Conservation (phyloP, 2,329 filamentous ascomycete species). For the Xylariaceae sp. region DNA sequence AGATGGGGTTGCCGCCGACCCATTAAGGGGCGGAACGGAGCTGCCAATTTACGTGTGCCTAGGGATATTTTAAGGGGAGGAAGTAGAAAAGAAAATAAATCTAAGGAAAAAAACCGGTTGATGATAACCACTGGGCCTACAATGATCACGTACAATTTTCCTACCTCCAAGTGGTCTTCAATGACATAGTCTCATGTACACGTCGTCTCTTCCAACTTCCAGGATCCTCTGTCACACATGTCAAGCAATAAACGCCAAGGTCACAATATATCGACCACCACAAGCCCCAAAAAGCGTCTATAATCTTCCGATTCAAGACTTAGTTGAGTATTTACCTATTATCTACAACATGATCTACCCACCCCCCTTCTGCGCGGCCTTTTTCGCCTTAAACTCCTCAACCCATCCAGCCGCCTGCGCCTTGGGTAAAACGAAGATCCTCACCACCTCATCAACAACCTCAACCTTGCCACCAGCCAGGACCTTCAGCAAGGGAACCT, state of each 20-base stretch:
- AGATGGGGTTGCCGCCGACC: background rate
- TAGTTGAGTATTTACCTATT: no score
- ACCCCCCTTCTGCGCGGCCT: constrained; percentile 44
- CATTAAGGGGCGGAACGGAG: background rate
- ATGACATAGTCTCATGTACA: no score
- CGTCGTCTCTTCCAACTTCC: no score
- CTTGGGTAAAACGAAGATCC: constrained; percentile 76
- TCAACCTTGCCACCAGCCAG: constrained; percentile 74
- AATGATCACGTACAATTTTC: no score
- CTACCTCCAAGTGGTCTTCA: no score
- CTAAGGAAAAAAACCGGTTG: no score
- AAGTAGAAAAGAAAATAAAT: no score
- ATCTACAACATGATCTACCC: background rate
- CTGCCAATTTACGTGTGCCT: background rate
- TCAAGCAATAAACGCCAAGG: background rate
- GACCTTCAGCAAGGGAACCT: constrained; percentile 70
- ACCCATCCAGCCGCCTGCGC: constrained; percentile 70
- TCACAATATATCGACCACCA: background rate
- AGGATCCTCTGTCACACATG: no score
- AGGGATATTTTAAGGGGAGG: no score
- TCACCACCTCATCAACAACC: constrained; percentile 80
- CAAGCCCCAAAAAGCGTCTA: background rate
- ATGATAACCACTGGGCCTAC: no score
- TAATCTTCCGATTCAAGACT: background rate
- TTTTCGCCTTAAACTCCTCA: constrained; percentile 76